Base-by-base conservation (phyloP, 371 early-diverging fungal species). In the Vairimorpha ceranae region DNA sequence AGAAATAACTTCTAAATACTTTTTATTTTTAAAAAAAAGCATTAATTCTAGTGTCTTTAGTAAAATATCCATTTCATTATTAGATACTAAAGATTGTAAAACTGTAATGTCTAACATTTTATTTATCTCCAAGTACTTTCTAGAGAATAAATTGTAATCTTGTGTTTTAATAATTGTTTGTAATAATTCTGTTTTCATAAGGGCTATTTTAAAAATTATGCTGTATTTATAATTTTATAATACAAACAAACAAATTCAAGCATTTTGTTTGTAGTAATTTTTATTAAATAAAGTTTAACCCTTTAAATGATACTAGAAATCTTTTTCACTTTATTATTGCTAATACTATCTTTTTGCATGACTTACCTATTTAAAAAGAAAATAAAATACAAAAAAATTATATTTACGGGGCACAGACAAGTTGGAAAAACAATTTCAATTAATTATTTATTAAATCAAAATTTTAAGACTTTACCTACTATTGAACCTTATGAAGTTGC, bases 391-490 rank as follows among this genome's bases (percentile, higher is more conserved):
- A 51, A 70, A 38, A 30, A 48, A 0, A 51, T 70, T 21, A 45
- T 46, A 32, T 70, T 70, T 63, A 45, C 58, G 32, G 71, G 71
- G 6, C 41, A 35, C n/a, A 60, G 71, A 32, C 35, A 41, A 21
- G 7, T 51, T 30, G 71, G 71, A 63, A 70, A 70, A 27, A 70
- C 71, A 33, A 60, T 10, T 25, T 33, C 54, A 32, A 51, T 70
- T 10, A 70, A 70, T 63, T 45, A 32, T 25, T 30, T 70, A 12
- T 15, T 51, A 4, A 52, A 63, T 33, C 25, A 38, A 33, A 29
- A 46, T 32, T 60, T n/a, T 14, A 63, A 63, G 33, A 70, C 71
- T 2, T 61, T 70, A 2, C 71, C 71, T 35, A 70, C 71, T 14
- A 29, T 70, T 17, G 64, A 70, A 36, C 27, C 32, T 25, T 70